Evolutionary conservation across 108 stramenopile species (phyloP).

Genomic region (Pseudonitzschia multiseries): DNA sequence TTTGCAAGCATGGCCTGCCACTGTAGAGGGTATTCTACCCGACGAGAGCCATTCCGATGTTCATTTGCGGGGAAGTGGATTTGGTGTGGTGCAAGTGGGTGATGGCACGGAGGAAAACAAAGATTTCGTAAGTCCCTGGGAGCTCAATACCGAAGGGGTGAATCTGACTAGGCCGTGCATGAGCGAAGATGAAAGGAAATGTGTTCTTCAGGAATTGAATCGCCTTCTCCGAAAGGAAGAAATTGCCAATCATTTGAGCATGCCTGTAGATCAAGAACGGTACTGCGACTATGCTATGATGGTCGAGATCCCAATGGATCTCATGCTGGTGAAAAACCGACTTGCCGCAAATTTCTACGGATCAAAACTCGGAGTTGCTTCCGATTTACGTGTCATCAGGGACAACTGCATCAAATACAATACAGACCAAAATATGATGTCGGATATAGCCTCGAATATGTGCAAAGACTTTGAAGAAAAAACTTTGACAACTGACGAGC

Average conservation of each 20-base stretch:
- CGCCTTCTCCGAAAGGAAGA: constrained; percentile 36
- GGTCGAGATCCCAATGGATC: constrained; percentile 79
- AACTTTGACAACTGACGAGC: constrained; percentile 30
- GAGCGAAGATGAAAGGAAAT: constrained; percentile 44
- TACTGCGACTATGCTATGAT: constrained; percentile 71
- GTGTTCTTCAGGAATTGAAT: constrained; percentile 40
- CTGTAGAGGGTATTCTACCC: constrained; percentile 17
- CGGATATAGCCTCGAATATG: constrained; percentile 51
- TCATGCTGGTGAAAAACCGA: constrained; percentile 51
- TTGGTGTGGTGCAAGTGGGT: constrained; percentile 33
- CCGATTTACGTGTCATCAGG: constrained; percentile 68
- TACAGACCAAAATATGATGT: constrained; percentile 50
- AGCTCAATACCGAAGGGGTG: constrained; percentile 30
- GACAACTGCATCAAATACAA: constrained; percentile 90
- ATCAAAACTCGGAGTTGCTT: constrained; percentile 61
- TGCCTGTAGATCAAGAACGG: constrained; percentile 51
- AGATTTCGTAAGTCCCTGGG: constrained; percentile 64
- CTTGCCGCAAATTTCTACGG: constrained; percentile 65
- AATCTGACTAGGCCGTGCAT: constrained; percentile 46
- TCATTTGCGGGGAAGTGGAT: constrained; percentile 46
- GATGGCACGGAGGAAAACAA: constrained; percentile 28
- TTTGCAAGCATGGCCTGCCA: constrained; percentile 35
- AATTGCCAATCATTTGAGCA: constrained; percentile 45
- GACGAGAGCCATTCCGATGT: constrained; percentile 26
- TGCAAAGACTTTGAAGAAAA: constrained; percentile 49